Evolutionary conservation across 805 yeast genomes (phyloP), one percentile per base, ranked within the genome.

Genomic region (Candida maltosa): DNA sequence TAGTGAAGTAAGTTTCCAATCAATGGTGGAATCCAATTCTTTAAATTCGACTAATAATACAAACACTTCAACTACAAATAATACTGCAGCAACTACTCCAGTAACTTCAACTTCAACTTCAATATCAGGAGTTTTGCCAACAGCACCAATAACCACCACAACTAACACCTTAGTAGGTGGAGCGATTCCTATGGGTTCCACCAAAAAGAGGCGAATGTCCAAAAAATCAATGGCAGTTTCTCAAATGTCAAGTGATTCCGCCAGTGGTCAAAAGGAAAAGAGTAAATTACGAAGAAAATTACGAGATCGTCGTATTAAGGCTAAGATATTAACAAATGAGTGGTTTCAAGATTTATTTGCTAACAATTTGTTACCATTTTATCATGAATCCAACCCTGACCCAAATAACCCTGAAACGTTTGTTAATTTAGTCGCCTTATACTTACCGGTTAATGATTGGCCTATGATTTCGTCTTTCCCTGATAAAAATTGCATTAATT

Each of bases 281-380:
- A 73, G 69, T 28, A 59, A 66, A 36, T 46, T 54, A 10, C 56
- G 80, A 30, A 58, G 83, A 23, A 62, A 62, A 37, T 48, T 53
- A 3, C 62, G 74, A 26, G 77, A 76, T 38, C 56, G 65, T 24
- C 41, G 59, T 2, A 52, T 56, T 29, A 59, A 71, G 33, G 74
- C 72, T 1, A 61, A 56, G 38, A 18, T 44, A 10, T 23, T 37
- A n/a, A 39, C 46, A 7, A 37, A 40, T 22, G 44, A 42, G 12
- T 44, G 48, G 48, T 32, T 42, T 7, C 9, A 35, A n/a, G 34
- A 42, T 24, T 38, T 35, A 16, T 44, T 44, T 35, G 41, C 45
- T 9, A 32, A 25, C 21, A 22, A 31, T 9, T 29, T 22, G 4
- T 23, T 38, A 10, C n/a, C 18, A 22, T n/a, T n/a, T n/a, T n/a